Evolutionary conservation across 768 basidiomycete genomes (phyloP).

Genomic region (Amanita exitialis): DNA sequence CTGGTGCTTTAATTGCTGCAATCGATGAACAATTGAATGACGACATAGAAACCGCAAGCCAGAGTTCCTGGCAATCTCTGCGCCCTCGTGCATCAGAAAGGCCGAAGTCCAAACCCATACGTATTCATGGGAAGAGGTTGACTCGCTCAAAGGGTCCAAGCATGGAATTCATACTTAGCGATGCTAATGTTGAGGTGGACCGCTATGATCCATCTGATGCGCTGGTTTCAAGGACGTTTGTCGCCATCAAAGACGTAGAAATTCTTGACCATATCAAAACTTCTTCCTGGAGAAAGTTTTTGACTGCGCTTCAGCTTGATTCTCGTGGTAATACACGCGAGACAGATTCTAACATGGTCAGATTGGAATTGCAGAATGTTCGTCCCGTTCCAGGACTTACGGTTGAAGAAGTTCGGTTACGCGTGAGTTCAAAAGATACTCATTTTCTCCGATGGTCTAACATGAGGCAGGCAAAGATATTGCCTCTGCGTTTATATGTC

Average conservation of each 20-base stretch:
- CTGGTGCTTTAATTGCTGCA: slow-evolving; percentile 72
- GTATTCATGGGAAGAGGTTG: slow-evolving; percentile 48
- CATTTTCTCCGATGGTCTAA: not conserved
- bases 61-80: slow-evolving; percentile 91
- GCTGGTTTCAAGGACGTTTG: slow-evolving; percentile 55
- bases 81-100: slow-evolving; percentile 37
- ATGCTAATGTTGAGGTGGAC: slow-evolving; percentile 58
- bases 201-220: slow-evolving; percentile 44
- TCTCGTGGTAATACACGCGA: slow-evolving; percentile 83
- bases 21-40: slow-evolving; percentile 88
- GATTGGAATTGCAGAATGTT: slow-evolving; percentile 68
- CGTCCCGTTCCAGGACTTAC: slow-evolving; percentile 59
- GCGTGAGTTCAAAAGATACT: slow-evolving; percentile 35
- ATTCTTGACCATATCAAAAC: slow-evolving; percentile 97
- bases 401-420: slow-evolving; percentile 69
- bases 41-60: slow-evolving; percentile 60
- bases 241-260: slow-evolving; percentile 65
- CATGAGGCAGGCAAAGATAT: slow-evolving; percentile 63
- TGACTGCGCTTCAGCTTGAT: slow-evolving; percentile 79
- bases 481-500: slow-evolving; percentile 86
- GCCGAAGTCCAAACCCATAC: slow-evolving; percentile 25
- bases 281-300: slow-evolving; percentile 96
- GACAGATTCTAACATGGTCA: slow-evolving; percentile 91
- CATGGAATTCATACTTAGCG: slow-evolving; percentile 74
- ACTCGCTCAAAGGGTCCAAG: slow-evolving; percentile 68